Base-by-base conservation (phyloP, 139 green algal genomes). In the Chlorella vulgaris region DNA sequence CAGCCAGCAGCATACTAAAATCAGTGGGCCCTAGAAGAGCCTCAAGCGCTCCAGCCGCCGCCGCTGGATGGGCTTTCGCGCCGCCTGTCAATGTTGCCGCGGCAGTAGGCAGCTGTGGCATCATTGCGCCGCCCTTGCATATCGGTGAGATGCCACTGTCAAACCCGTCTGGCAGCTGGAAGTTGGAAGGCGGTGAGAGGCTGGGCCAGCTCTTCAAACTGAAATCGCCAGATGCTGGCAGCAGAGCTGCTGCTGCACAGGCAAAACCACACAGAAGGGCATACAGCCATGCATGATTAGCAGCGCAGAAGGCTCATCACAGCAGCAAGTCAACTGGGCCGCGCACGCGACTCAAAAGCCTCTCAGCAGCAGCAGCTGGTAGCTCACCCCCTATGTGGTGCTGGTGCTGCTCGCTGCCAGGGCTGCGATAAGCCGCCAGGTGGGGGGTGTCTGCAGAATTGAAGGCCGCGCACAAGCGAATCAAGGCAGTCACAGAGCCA, bases 171-270 rank as follows among this genome's bases (percentile, higher is more conserved):
- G 78, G 78, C n/a, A 83, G 78, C n/a, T 83, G 51, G 62, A 83
- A 83, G 78, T 83, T 78, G 50, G 78, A 53, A 18, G 78, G 78
- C 38, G 78, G 78, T 2, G 78, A 83, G 28, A 83, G 36, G 36
- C 36, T 70, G 51, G 78, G 68, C 78, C 78, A 83, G 74, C 74
- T 80, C 74, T 80, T 80, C 33, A 80, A 55, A 58, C 74, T 80
- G 74, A 80, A 80, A 58, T 70, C 74, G 28, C 42, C 58, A 3
- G 38, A 60, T 29, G 28, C 74, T 18, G 58, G 53, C n/a, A 61
- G 71, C 33, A 33, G 31, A 3, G 71, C 28, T 18, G 22, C 74
- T 80, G 74, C 74, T n/a, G n/a, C n/a, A n/a, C n/a, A n/a, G n/a
- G n/a, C n/a, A n/a, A n/a, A n/a, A n/a, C n/a, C n/a, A 71, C 28